Evolutionary conservation across 2,329 filamentous ascomycete species (phyloP).

Genomic region (Colletotrichum nymphaeae): DNA sequence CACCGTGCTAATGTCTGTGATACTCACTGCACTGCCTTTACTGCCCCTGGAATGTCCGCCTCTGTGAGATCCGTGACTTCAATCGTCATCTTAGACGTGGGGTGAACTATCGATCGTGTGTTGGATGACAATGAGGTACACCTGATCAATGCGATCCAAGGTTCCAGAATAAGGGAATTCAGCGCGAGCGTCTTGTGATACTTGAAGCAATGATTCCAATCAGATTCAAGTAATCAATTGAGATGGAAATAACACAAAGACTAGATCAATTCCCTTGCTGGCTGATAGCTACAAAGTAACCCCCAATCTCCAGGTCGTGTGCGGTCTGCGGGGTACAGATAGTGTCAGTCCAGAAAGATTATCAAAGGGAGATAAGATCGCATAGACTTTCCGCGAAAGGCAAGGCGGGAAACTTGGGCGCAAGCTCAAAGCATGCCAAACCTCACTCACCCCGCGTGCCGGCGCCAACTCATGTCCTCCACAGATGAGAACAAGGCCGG

Average conservation of each 20-base stretch:
- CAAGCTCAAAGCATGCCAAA: background rate
- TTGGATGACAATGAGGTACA: rapidly evolving
- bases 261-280: background rate
- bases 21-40: constrained; percentile 69
- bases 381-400: background rate
- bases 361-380: background rate
- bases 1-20: background rate
- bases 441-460: background rate
- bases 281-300: background rate
- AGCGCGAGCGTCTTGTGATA: too few species aligned
- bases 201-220: too few species aligned
- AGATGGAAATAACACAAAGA: too few species aligned
- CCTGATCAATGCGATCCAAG: background rate
- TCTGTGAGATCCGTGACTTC: constrained; percentile 66
- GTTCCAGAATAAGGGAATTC: too few species aligned
- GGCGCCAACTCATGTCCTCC: background rate
- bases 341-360: background rate
- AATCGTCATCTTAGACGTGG: constrained; percentile 55
- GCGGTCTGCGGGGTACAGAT: constrained; percentile 4
- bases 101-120: too few species aligned
- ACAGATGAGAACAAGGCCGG: background rate
- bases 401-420: background rate
- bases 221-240: too few species aligned
- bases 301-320: background rate
- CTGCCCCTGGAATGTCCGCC: constrained; percentile 71